A percentile compares a stretch with the other conserved stretches of the same genome.
phyloP scores from a whole-genome alignment of 345 rosid genomes.

The Brassica juncea region DNA sequence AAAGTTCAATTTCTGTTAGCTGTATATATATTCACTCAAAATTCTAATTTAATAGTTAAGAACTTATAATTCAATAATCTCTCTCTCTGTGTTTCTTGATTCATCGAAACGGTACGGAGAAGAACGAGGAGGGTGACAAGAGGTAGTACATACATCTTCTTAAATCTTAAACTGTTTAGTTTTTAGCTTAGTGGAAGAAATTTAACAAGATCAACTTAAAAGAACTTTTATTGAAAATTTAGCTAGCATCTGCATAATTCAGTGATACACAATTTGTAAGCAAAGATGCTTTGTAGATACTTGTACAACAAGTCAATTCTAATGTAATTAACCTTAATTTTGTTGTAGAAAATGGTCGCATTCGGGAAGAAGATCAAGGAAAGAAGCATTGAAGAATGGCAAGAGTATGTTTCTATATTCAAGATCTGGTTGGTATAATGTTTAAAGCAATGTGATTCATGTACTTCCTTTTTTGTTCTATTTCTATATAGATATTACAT shows the following conservation, averaged over 20 bases:
- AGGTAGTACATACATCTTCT: constrained; percentile 4
- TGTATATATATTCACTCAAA: constrained; percentile 3
- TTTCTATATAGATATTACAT: constrained; percentile 64
- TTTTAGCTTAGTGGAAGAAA: neutral
- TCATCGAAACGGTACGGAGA: neutral
- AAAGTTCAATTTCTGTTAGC: neutral
- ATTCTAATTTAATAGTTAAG: neutral
- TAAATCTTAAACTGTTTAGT: neutral
- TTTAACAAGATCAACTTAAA: neutral
- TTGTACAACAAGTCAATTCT: neutral
- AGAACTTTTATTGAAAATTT: neutral
- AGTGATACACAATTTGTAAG: neutral
- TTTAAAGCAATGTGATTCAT: constrained; percentile 13
- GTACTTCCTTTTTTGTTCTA: neutral
- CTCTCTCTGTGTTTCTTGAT: neutral
- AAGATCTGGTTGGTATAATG: neutral
- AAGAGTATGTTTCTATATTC: constrained; percentile 54
- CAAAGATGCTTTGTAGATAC: neutral
- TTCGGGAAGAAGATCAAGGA: constrained; percentile 42
- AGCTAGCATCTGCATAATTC: neutral
- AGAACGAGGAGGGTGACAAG: neutral
- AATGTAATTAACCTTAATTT: constrained; percentile 1
- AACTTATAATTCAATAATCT: neutral
- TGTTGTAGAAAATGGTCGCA: constrained; percentile 36
- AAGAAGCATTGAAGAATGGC: constrained; percentile 65